Percentiles rank a stretch among this genome's conserved stretches.
Evolutionary conservation across 2,329 filamentous ascomycete species (phyloP).

Genomic region (Neoarthrinium moseri): DNA sequence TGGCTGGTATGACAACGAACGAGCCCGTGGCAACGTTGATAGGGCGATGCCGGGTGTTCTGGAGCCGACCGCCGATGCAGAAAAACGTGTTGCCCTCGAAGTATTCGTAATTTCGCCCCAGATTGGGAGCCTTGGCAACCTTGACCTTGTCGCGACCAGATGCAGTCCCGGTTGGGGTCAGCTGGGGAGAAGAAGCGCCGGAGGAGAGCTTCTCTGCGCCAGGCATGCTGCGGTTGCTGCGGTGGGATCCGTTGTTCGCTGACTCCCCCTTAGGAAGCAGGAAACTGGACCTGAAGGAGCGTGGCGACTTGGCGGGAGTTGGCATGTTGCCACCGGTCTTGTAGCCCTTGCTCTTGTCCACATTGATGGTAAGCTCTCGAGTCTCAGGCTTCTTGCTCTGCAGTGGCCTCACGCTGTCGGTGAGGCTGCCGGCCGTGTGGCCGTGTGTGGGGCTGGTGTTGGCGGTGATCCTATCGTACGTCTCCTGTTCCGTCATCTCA

Average conservation of each 20-base stretch:
- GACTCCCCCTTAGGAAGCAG: slow-evolving; percentile 59
- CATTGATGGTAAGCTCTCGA: slow-evolving; percentile 53
- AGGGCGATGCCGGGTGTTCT: slow-evolving; percentile 84
- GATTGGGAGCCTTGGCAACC: slow-evolving; percentile 34
- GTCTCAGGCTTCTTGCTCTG: slow-evolving; percentile 48
- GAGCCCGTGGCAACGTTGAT: slow-evolving; percentile 86
- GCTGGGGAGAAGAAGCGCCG: slow-evolving; percentile 69
- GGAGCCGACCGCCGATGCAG: slow-evolving; percentile 78
- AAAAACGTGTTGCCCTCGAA: slow-evolving; percentile 94
- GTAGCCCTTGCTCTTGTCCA: slow-evolving; percentile 57
- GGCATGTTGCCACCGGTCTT: slow-evolving; percentile 51
- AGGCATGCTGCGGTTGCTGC: slow-evolving; percentile 59
- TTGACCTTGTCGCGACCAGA: slow-evolving; percentile 20
- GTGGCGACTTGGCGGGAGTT: slow-evolving; percentile 67
- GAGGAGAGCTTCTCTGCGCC: slow-evolving; percentile 85
- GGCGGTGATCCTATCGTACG: slow-evolving; percentile 67
- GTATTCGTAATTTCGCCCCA: slow-evolving; percentile 82
- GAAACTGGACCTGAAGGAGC: slow-evolving; percentile 76
- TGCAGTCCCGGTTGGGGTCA: slow-evolving; percentile 33
- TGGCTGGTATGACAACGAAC: slow-evolving; percentile 73
- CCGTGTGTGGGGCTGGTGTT: slow-evolving; percentile 71
- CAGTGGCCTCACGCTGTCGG: slow-evolving; percentile 78
- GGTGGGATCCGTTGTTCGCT: slow-evolving; percentile 46
- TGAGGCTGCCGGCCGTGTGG: slow-evolving; percentile 60
- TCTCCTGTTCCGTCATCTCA: slow-evolving; percentile 73